Evolutionary conservation across 2,329 filamentous ascomycete genomes (phyloP), one percentile per base, ranked within the genome.

Genomic region (Fusarium nodosum): DNA sequence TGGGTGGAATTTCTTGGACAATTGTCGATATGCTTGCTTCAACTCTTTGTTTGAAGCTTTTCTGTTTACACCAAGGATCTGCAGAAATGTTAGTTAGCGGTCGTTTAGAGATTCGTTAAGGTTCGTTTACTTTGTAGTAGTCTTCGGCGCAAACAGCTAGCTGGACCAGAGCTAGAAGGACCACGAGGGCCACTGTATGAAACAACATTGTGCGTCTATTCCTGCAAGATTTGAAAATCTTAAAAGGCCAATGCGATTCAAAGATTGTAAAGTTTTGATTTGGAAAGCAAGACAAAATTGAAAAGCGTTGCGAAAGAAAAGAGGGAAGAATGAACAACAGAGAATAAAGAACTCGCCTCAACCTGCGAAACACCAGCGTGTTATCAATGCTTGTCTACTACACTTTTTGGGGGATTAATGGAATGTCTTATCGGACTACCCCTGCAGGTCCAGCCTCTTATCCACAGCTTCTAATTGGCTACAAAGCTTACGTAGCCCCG

Each of bases 1-100:
- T 5, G 96, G 96, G 77, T 99, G 96, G 79, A 88, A 97, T 79
- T 97, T 97, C 81, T 98, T 98, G 83, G 93, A 97, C 13, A 99
- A 85, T 64, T 89, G 90, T 64, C 94, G 89, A 81, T 99, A 99
- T 24, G 96, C 94, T 46, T 92, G 92, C 81, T 99, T 99, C 78
- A 99, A 91, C 75, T 98, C 91, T 76, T 90, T 90, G 56, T 97
- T 94, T 47, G 88, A 90, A 18, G 95, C 95, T 64, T 90, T 85
- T 76, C 89, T 93, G 76, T 91, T 87, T 68, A 99, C 82, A 56
- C 92, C 93, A 28, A 99, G 88, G 61, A 97, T 82, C 89, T 97
- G 52, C 26, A 16, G 0, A 7, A 16, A 11, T 26, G 24, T 72
- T 34, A 70, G 56, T 52, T 39, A 60, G 1, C 39, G 22, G 53